A percentile compares a stretch with the other conserved stretches of the same genome.
Evolutionary conservation across 1,139 yeast genomes (phyloP).

Genomic region (Kazachstania sp.): DNA sequence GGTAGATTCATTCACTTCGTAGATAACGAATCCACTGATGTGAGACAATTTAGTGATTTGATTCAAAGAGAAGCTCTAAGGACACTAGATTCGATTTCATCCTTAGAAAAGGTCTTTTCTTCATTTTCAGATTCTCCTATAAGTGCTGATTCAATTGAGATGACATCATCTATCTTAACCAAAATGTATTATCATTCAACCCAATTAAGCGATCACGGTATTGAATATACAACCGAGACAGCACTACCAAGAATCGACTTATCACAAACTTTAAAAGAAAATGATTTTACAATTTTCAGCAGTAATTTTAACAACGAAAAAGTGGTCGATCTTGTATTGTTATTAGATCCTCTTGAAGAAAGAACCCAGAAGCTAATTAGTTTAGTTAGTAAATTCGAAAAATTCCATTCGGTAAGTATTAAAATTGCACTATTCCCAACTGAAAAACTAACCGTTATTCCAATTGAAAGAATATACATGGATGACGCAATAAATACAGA

Average conservation of each 20-base stretch:
- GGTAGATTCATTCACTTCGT: conserved; percentile 28
- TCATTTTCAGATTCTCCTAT: conserved; percentile 11
- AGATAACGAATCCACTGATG: conserved; percentile 17
- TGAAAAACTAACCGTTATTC: conserved; percentile 34
- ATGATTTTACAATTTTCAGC: conserved; percentile 28
- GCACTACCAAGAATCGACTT: conserved; percentile 36
- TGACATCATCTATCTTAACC: conserved; percentile 36
- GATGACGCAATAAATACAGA: conserved; percentile 2
- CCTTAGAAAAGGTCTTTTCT: conserved; percentile 18
- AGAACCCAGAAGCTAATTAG: conserved; percentile 54
- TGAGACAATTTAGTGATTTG: conserved; percentile 39
- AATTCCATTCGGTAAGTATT: conserved; percentile 41
- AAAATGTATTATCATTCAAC: conserved; percentile 37
- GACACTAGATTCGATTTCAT: conserved; percentile 40
- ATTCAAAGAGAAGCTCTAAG: conserved; percentile 48
- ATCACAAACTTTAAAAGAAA: conserved; percentile 30
- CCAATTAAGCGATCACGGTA: conserved; percentile 36
- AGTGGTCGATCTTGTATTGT: conserved; percentile 45
- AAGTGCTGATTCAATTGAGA: conserved; percentile 32
- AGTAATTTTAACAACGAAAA: conserved; percentile 12
- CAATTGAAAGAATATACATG: conserved; percentile 50
- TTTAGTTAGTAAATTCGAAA: conserved; percentile 39
- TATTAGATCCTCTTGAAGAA: conserved; percentile 68
- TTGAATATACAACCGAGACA: conserved; percentile 24
- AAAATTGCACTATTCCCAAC: conserved; percentile 56